Evolutionary conservation across 805 yeast species (phyloP), one percentile per base, ranked within the genome.

Genomic region (Zygosaccharomyces kombuchaensis): DNA sequence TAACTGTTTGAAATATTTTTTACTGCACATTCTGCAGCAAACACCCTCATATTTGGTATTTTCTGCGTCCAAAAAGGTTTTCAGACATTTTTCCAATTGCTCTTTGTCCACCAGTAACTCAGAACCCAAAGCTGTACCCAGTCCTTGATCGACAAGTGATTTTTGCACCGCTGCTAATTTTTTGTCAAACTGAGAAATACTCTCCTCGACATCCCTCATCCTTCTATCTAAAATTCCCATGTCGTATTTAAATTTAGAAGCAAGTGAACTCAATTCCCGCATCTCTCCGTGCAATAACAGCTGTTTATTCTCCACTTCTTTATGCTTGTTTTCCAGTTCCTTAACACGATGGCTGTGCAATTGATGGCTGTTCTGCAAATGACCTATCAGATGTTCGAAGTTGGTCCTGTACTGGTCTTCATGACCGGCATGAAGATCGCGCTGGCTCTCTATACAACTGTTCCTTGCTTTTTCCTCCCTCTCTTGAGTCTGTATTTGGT

Each of bases 161-260:
- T 47, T 48, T 29, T 53, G 51, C 21, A 62, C 49, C 2, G 53
- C 47, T 2, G 42, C 46, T 22, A 64, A 23, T 38, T 63, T 64
- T 2, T 44, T 32, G 36, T 65, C 66, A 62, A 78, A 77, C 30
- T 71, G 60, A 37, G 71, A 67, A 45, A 79, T 72, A 36, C 81
- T 73, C 22, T 80, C 81, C 54, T 82, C 86, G 6, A 84, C 82
- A 54, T 85, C 93, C 36, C 77, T 73, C 38, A 85, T 74, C 53
- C 84, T 80, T 17, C 76, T 74, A 26, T 74, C 74, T 25, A 85
- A 62, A 34, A 81, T 67, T 16, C 84, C 65, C 36, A 81, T 67
- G 57, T 85, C 91, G 60, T 85, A 85, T 53, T 79, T 77, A 41
- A 85, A 60, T 50, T 82, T 70, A 2, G 86, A 81, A 27, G 78